Percentiles rank a stretch among this genome's conserved stretches.
Conservation (phyloP, 805 yeast species). For the Candida loeiensis region DNA sequence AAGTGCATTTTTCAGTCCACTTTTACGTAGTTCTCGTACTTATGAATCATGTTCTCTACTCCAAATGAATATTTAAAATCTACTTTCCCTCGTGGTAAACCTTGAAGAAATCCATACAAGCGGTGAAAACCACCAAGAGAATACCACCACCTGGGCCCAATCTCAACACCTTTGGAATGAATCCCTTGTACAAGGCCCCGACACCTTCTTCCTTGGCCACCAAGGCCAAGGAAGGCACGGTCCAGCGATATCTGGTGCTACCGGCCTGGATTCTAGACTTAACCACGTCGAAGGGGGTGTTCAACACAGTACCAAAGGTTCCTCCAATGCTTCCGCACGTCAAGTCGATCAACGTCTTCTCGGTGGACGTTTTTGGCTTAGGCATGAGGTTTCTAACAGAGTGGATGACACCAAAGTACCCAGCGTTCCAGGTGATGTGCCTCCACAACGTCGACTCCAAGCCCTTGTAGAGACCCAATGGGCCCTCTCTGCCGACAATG, state of each 20-base stretch:
- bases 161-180: slow-evolving; percentile 94
- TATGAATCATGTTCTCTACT: too few species aligned
- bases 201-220: slow-evolving; percentile 91
- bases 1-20: too few species aligned
- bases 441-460: slow-evolving; percentile 97
- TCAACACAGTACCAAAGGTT: slow-evolving; percentile 88
- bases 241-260: slow-evolving; percentile 87
- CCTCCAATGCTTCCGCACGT: slow-evolving; percentile 96
- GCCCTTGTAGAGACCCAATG: slow-evolving; percentile 85
- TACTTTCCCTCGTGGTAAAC: slow-evolving; percentile 30
- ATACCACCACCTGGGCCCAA: slow-evolving; percentile 99
- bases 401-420: slow-evolving; percentile 93
- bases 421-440: slow-evolving; percentile 96
- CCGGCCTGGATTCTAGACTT: slow-evolving; percentile 96
- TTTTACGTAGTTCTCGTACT: too few species aligned
- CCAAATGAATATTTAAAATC: background rate
- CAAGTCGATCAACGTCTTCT: slow-evolving; percentile 81
- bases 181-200: slow-evolving; percentile 89
- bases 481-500: slow-evolving; percentile 73
- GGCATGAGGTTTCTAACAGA: slow-evolving; percentile 82
- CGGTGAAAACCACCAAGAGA: slow-evolving; percentile 90
- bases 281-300: slow-evolving; percentile 97
- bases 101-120: slow-evolving; percentile 92
- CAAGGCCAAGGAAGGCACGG: slow-evolving; percentile 69
- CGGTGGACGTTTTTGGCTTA: slow-evolving; percentile 61